Conservation (phyloP, 2,329 filamentous ascomycete species). For the Monilinia fructicola region DNA sequence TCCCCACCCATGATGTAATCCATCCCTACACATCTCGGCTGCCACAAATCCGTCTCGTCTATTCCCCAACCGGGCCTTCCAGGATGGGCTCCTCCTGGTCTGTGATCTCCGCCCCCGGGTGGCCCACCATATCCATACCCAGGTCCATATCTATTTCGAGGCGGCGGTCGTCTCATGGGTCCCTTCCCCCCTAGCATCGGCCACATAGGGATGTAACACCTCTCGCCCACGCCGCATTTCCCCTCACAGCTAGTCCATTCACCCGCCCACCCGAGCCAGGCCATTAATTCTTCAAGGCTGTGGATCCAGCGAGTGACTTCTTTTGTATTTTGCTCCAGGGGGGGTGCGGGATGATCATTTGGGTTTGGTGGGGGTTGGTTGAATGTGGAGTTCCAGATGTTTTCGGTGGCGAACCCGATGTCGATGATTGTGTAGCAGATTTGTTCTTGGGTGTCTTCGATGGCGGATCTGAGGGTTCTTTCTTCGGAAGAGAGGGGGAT, state of each 20-base stretch:
- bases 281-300: constrained; percentile 45
- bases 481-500: constrained; percentile 42
- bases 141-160: constrained; percentile 11
- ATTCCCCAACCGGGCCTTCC: constrained; percentile 20
- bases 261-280: constrained; percentile 53
- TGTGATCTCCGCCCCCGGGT: constrained; percentile 23
- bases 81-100: background rate
- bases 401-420: constrained; percentile 47
- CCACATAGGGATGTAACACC: constrained; percentile 54
- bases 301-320: constrained; percentile 37
- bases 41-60: constrained; percentile 35
- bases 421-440: constrained; percentile 47
- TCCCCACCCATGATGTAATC: constrained; percentile 29
- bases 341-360: background rate
- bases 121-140: constrained; percentile 22
- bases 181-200: constrained; percentile 40
- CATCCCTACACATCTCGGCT: constrained; percentile 35
- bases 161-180: background rate
- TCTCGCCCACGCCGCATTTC: constrained; percentile 46
- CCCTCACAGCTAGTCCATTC: constrained; percentile 46
- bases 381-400: constrained; percentile 40
- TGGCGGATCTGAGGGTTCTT: constrained; percentile 42
- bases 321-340: constrained; percentile 10
- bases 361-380: background rate
- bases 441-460: constrained; percentile 45